Base-by-base conservation (phyloP, 192 early-diverging fungal species). In the Funneliformis mosseae region DNA sequence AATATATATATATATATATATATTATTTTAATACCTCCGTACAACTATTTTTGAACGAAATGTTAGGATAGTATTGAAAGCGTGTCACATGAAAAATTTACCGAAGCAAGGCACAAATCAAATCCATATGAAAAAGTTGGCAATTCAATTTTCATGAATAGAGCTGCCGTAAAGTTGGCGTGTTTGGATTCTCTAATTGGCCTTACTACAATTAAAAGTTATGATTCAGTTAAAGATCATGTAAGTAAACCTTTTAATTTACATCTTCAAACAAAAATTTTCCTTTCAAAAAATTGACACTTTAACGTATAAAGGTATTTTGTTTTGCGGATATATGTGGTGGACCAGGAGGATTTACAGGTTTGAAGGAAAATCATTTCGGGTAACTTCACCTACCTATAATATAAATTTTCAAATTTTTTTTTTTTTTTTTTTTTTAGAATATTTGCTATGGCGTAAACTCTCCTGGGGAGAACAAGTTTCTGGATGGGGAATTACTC, bases 261-360 rank as follows among this genome's bases (percentile, higher is more conserved):
- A n/a, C n/a, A n/a, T n/a, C n/a, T n/a, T n/a, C n/a, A n/a, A n/a
- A n/a, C n/a, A n/a, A n/a, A n/a, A n/a, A n/a, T n/a, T n/a, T n/a
- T n/a, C 33, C 33, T 33, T 33, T 23, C 23, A 18, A 74, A 43
- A n/a, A 72, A 39, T 46, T 50, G 55, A 23, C 8, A 25, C 41
- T 45, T 61, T 43, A 77, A 16, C 55, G 74, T 72, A 60, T 25
- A 2, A 80, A 87, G 71, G 82, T 61, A 16, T 87, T 90, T 45
- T 77, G 78, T 12, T 94, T 94, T 86, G 91, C 86, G 1, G 94
- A 95, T 79, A 64, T 95, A 66, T 94, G 93, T 74, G 85, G 90
- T 1, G 94, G 94, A 18, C 94, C 94, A 8, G 94, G 94, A 16
- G 94, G 94, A 8, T 95, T 95, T 72, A 83, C 89, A 81, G 84